Evolutionary conservation across 2,329 filamentous ascomycete species (phyloP), one percentile per base, ranked within the genome.

Genomic region (Cercospora sesami): DNA sequence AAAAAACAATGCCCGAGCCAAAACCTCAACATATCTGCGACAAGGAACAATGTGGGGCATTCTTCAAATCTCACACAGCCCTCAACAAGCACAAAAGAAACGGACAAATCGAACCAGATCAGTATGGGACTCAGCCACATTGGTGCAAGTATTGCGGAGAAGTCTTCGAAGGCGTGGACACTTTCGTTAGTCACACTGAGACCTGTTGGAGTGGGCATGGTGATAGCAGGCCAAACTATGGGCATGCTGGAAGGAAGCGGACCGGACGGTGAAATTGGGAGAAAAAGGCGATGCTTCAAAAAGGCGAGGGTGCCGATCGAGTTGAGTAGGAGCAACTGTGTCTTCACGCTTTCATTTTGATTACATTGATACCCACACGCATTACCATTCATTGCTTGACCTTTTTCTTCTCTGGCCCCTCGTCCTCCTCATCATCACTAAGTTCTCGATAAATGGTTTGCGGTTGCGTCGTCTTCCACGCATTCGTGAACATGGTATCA

Each of bases 401-500:
- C 12, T 61, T 64, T 51, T 66, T 72, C 79, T 89, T 89, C 81
- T 89, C 91, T 36, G 91, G 87, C n/a, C 87, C 88, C 3, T 83
- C 86, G 6, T 87, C 86, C 63, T 88, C 90, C 45, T 87, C 92
- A 74, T 96, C 94, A 16, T 93, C 92, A 78, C 93, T 96, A 36
- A 95, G 75, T 53, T 97, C 92, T 7, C 91, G 91, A 82, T 96
- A 99, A 72, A 97, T 90, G 28, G 94, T 93, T 73, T 94, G 90
- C 0, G 95, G 95, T 81, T 98, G 94, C 42, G 93, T 98, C 74
- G 90, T 86, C 77, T 91, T 91, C 91, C 93, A 99, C 16, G 94
- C 95, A 73, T 91, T 92, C 31, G 95, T 99, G 77, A 98, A 99
- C 75, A 97, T 86, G 0, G 94, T 94, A 78, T 98, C 94, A 78